Evolutionary conservation across 345 rosid genomes (phyloP).

Genomic region (Eucalyptus pauciflora): DNA sequence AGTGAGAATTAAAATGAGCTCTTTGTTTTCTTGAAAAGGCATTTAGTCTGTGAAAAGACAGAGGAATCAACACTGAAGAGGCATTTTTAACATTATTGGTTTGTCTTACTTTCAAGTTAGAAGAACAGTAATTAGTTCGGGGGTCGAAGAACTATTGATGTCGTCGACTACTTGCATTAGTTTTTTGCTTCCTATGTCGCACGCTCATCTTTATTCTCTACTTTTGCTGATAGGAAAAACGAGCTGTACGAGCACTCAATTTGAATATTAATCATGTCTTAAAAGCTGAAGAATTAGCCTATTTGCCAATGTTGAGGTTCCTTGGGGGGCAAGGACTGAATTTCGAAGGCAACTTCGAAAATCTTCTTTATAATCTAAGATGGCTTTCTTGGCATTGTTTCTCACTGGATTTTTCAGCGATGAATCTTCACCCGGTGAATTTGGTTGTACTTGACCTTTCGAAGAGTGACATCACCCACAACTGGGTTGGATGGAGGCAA

Average conservation of each 20-base stretch:
- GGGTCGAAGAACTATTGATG: not conserved
- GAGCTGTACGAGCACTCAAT: rapidly evolving
- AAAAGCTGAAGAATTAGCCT: rapidly evolving
- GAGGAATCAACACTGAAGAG: too few relatives aligned
- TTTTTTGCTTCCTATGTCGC: not conserved
- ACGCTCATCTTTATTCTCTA: not conserved
- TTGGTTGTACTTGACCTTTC: not conserved
- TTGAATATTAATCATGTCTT: not conserved
- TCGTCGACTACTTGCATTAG: not conserved
- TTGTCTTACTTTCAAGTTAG: too few relatives aligned
- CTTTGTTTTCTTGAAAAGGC: too few relatives aligned
- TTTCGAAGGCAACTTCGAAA: not conserved
- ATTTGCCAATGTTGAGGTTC: not conserved
- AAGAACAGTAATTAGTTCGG: too few relatives aligned
- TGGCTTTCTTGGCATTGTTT: too few relatives aligned
- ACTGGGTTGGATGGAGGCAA: not conserved
- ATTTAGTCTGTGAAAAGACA: too few relatives aligned
- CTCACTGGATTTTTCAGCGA: not conserved
- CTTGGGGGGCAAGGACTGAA: rapidly evolving
- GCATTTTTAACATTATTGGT: too few relatives aligned
- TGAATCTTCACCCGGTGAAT: not conserved
- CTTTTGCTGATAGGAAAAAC: rapidly evolving
- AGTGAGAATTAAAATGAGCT: too few relatives aligned
- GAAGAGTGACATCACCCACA: rapidly evolving
- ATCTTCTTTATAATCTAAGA: too few relatives aligned